These are phyloP conservation scores for Pythium pyrilobum DNA, from an alignment of 352 stramenopile genomes.

Conservation along the genomic window DNA sequence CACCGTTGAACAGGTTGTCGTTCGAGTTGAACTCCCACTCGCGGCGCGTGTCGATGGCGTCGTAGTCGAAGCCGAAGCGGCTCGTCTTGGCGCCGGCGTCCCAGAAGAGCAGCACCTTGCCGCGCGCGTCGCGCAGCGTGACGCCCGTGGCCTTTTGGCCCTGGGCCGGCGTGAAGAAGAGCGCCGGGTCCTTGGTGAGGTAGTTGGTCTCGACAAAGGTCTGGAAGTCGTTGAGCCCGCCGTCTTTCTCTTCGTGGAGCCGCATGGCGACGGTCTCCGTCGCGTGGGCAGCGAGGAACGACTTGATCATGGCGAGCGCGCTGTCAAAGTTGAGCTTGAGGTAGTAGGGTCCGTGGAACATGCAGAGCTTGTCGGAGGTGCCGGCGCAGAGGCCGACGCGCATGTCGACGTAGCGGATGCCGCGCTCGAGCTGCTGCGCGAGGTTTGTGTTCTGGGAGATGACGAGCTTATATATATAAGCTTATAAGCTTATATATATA, in stretches of 20 bases:
- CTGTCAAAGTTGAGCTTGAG: conserved; percentile 3
- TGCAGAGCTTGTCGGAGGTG: conserved; percentile 9
- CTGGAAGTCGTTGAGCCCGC: conserved; percentile 4
- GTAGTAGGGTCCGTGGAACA: conserved; percentile 13
- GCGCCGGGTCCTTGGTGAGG: not conserved
- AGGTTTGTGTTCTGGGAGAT: conserved; percentile 2
- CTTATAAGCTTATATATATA: too few relatives aligned
- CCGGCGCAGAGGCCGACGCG: conserved; percentile 5
- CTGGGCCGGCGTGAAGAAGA: not conserved
- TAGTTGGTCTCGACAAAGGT: conserved; percentile 11
- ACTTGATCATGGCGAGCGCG: conserved; percentile 2
- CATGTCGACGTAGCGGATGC: conserved; percentile 10
- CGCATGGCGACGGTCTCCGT: conserved; percentile 7
- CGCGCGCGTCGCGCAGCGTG: conserved; percentile 1
- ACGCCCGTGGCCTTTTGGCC: not conserved
- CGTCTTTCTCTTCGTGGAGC: not conserved
- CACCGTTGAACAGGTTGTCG: not conserved
- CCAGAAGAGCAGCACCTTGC: conserved; percentile 9
- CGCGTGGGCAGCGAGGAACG: not conserved
- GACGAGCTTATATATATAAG: not conserved
- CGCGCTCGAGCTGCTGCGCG: conserved; percentile 6
- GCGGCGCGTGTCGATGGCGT: not conserved
- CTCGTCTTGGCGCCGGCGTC: conserved; percentile 6
- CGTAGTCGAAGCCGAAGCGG: conserved; percentile 7
- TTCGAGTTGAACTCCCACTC: conserved; percentile 3